Conservation (phyloP, 805 yeast species). For the Cyberlindnera xylosilytica region DNA sequence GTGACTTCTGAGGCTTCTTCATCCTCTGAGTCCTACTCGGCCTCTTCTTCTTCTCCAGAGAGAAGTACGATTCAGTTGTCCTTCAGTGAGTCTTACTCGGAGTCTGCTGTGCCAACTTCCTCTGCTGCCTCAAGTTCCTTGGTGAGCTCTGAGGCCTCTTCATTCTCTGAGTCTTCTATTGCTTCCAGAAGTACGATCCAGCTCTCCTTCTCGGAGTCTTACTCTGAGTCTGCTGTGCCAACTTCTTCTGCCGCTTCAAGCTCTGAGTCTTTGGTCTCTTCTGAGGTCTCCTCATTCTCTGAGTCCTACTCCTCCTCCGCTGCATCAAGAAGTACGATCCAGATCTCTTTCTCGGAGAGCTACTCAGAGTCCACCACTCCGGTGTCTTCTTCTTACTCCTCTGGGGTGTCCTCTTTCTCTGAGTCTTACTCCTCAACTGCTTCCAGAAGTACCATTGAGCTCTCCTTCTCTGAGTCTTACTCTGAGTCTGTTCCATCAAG, state of each 20-base stretch:
- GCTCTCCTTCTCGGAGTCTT: not conserved
- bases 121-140: not conserved
- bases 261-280: too few relatives aligned
- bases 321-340: too few relatives aligned
- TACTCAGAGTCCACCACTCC: not conserved
- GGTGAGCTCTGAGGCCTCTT: not conserved
- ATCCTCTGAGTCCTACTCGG: too few relatives aligned
- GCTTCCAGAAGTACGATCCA: too few relatives aligned
- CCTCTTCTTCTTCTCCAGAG: too few relatives aligned
- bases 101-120: not conserved
- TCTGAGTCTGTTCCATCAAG: not conserved
- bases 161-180: not conserved
- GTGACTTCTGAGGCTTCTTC: too few relatives aligned
- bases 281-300: too few relatives aligned
- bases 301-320: too few relatives aligned
- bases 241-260: too few relatives aligned
- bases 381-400: not conserved
- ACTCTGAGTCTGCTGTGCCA: not conserved
- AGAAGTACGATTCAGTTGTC: not conserved
- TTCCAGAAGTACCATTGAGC: too few relatives aligned
- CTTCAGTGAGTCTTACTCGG: not conserved
- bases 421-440: not conserved
- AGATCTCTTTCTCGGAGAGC: not conserved
- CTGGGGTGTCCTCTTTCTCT: not conserved
- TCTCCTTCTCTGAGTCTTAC: not conserved